A percentile compares a stretch with the other conserved stretches of the same genome.
Conservation (phyloP, 768 basidiomycete species). For the Macrolepiota albuminosa region DNA sequence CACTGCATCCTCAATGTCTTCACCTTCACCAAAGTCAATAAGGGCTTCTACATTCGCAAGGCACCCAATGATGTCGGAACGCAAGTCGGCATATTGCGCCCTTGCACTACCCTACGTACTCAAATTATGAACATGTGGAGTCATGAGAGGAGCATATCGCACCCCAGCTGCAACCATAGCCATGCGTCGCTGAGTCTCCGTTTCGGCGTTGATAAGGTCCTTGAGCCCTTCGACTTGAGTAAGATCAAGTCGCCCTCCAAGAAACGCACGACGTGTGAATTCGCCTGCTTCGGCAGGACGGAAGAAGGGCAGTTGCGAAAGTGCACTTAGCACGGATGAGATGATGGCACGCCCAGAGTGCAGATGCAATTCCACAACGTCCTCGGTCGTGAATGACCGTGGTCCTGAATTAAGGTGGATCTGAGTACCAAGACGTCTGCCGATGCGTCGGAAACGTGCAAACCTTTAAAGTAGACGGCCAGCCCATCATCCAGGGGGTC, state of each 20-base stretch:
- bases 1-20: slow-evolving; percentile 82
- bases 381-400: slow-evolving; percentile 79
- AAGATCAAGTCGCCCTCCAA: slow-evolving; percentile 76
- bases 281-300: slow-evolving; percentile 85
- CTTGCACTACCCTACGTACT: slow-evolving; percentile 54
- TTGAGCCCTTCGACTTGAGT: slow-evolving; percentile 87
- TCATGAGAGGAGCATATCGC: slow-evolving; percentile 21
- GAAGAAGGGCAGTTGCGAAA: slow-evolving; percentile 56
- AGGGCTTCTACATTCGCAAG: slow-evolving; percentile 81
- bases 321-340: slow-evolving; percentile 58
- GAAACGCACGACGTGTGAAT: slow-evolving; percentile 82
- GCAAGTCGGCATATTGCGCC: slow-evolving; percentile 56
- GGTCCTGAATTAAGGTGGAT: slow-evolving; percentile 41
- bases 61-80: slow-evolving; percentile 63
- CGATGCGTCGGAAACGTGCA: slow-evolving; percentile 11
- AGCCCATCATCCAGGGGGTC: slow-evolving; percentile 76
- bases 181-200: slow-evolving; percentile 71
- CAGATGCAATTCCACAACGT: slow-evolving; percentile 78
- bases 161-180: slow-evolving; percentile 70
- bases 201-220: slow-evolving; percentile 87
- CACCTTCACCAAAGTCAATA: slow-evolving; percentile 92
- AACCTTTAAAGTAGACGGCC: slow-evolving; percentile 79
- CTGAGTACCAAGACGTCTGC: background rate
- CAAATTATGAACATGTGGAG: slow-evolving; percentile 1
- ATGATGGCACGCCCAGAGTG: slow-evolving; percentile 85